These are phyloP conservation scores for Cercospora sp. DNA, from an alignment of 2,329 filamentous ascomycete species.

Conservation along the genomic window DNA sequence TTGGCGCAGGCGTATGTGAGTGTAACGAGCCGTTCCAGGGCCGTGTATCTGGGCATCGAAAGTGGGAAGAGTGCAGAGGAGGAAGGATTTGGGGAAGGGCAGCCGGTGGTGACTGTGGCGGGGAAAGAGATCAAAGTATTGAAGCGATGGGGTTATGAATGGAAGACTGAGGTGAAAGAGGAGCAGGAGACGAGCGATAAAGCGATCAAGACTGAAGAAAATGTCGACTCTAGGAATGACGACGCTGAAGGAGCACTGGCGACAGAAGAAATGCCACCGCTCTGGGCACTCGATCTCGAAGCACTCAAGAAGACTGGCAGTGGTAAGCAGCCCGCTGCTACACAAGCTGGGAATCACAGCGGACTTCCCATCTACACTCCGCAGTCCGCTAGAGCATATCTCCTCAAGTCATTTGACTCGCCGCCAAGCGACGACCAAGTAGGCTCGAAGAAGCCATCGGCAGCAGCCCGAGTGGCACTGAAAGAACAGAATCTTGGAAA, in stretches of 20 bases:
- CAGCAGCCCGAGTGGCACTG: slow-evolving; percentile 56
- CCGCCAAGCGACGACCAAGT: slow-evolving; percentile 39
- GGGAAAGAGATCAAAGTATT: slow-evolving; percentile 73
- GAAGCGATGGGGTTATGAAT: slow-evolving; percentile 74
- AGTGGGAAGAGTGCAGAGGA: slow-evolving; percentile 65
- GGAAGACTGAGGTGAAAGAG: slow-evolving; percentile 42
- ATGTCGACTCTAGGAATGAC: neutral
- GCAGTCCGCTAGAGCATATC: slow-evolving; percentile 64
- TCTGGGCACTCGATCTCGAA: slow-evolving; percentile 62
- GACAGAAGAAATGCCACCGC: slow-evolving; percentile 47
- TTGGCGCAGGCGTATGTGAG: slow-evolving; percentile 82
- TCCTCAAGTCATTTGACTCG: slow-evolving; percentile 60
- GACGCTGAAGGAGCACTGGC: slow-evolving; percentile 3
- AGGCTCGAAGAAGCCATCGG: slow-evolving; percentile 55
- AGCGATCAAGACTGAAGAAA: slow-evolving; percentile 27
- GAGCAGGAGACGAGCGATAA: slow-evolving; percentile 37
- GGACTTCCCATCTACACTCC: slow-evolving; percentile 73
- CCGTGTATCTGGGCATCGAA: slow-evolving; percentile 71
- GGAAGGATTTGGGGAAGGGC: slow-evolving; percentile 72
- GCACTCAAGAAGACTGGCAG: slow-evolving; percentile 49
- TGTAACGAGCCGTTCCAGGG: slow-evolving; percentile 75
- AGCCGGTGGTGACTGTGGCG: slow-evolving; percentile 71
- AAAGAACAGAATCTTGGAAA: slow-evolving; percentile 69
- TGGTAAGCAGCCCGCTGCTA: slow-evolving; percentile 28
- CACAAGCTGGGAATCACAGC: slow-evolving; percentile 35